Evolutionary conservation across 495 filamentous ascomycete species (phyloP), one percentile per base, ranked within the genome.

Genomic region (Penicillium alfredii): DNA sequence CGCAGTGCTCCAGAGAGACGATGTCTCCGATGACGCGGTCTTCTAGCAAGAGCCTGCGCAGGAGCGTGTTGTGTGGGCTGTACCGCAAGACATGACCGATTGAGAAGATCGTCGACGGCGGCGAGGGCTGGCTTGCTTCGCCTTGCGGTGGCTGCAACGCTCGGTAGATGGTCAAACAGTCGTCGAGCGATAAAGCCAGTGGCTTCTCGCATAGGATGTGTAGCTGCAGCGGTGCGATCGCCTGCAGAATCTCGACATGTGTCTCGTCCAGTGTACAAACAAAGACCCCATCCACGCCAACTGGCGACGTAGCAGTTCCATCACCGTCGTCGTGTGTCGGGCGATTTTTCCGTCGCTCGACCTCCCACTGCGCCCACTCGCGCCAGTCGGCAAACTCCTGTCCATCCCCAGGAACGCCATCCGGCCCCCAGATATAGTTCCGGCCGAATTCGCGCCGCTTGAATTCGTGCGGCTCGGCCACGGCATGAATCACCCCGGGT

Each of bases 181-280:
- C 86, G 14, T 68, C 45, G 9, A 97, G 66, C 0, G 72, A 84
- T 2, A 84, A 84, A 2, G 86, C 85, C 11, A 98, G 67, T 0
- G 92, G 92, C 59, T 98, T 98, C 67, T 98, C 93, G 66, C 88
- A 90, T 64, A 96, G 82, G 35, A 97, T 78, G 56, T 95, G 88
- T 16, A 92, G 59, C 4, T 73, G 66, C 0, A 93, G 66, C 2
- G 73, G 71, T 2, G 81, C 78, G 19, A 94, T 66, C 0, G 73
- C 81, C 9, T 74, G 60, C 14, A 92, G 71, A n/a, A 90, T 79
- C 35, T 85, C 84, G 4, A 74, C 74, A 58, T 98, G 92, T 47
- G 81, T 80, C 55, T 94, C 83, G 57, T 98, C 92, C 14, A 87
- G 69, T 1, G 88, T 86, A 54, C 89, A 94, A 25, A 98, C 74